A percentile compares a stretch with the other conserved stretches of the same genome.
Evolutionary conservation across 805 yeast species (phyloP).

Genomic region (Candida dendrica): DNA sequence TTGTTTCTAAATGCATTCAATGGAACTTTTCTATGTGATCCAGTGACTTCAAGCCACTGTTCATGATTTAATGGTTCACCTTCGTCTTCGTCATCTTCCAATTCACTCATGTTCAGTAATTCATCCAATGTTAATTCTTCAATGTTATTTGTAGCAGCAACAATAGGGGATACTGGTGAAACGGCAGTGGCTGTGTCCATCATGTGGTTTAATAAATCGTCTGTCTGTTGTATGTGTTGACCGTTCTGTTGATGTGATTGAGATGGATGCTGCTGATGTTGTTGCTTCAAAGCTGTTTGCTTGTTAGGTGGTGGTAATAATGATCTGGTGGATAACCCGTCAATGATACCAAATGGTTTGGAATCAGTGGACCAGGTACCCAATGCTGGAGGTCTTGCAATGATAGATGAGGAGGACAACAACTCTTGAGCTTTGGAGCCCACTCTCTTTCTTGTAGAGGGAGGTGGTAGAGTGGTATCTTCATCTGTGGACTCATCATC

Average conservation of each 20-base stretch:
- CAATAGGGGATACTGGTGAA: conserved; percentile 16
- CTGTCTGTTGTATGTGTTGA: conserved; percentile 1
- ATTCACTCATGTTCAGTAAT: conserved; percentile 77
- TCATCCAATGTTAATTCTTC: conserved; percentile 64
- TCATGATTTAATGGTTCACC: conserved; percentile 29
- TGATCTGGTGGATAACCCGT: conserved; percentile 86
- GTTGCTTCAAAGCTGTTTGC: background rate
- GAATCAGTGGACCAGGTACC: conserved; percentile 87
- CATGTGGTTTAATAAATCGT: background rate
- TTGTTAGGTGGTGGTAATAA: conserved; percentile 39
- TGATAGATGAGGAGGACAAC: conserved; percentile 77
- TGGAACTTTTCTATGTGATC: conserved; percentile 55
- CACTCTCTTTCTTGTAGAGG: conserved; percentile 46
- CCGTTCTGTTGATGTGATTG: conserved; percentile 2
- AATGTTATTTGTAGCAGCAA: conserved; percentile 16
- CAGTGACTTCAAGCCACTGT: conserved; percentile 26
- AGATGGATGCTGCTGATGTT: conserved; percentile 2
- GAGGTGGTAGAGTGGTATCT: conserved; percentile 74
- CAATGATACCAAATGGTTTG: conserved; percentile 89
- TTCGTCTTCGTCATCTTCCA: conserved; percentile 67
- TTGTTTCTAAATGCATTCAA: conserved; percentile 87
- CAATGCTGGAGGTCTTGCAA: conserved; percentile 82
- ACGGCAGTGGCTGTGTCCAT: conserved; percentile 2
- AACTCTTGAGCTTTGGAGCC: conserved; percentile 89
- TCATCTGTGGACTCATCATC: conserved; percentile 94